phyloP scores from a whole-genome alignment of 2,329 filamentous ascomycete genomes.

The Lachnellula arida region DNA sequence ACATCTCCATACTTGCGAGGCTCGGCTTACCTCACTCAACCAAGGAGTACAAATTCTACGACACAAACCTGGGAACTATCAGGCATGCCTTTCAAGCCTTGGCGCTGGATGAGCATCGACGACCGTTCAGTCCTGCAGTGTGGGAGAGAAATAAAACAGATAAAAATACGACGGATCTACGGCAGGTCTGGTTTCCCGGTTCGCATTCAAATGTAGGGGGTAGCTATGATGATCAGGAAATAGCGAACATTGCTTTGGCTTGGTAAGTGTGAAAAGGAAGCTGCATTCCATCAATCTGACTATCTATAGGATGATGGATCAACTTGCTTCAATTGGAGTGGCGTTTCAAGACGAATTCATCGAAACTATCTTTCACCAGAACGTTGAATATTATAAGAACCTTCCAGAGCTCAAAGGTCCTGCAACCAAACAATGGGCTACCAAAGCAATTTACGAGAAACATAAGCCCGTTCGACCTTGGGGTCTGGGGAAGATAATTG shows the following conservation, averaged over 20 bases:
- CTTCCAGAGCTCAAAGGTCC: constrained; percentile 14
- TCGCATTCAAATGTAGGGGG: constrained; percentile 46
- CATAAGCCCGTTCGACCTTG: constrained; percentile 40
- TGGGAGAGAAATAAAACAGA: constrained; percentile 32
- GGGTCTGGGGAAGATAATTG: constrained; percentile 33
- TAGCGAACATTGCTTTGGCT: constrained; percentile 44
- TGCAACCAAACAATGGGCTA: constrained; percentile 38
- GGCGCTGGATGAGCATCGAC: constrained; percentile 44
- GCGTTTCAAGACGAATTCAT: constrained; percentile 34
- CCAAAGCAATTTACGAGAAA: constrained; percentile 42
- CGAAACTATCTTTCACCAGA: constrained; percentile 28
- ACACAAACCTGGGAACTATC: constrained; percentile 39
- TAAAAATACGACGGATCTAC: constrained; percentile 22
- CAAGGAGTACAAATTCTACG: constrained; percentile 37
- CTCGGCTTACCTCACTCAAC: constrained; percentile 34
- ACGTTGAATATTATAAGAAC: constrained; percentile 27
- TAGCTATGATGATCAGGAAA: constrained; percentile 43
- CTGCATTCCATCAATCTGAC: constrained; percentile 19
- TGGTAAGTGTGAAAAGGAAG: constrained; percentile 32
- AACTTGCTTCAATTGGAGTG: constrained; percentile 33
- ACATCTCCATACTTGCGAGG: constrained; percentile 35
- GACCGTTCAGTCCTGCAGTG: constrained; percentile 36
- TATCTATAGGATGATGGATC: constrained; percentile 45
- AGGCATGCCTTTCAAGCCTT: constrained; percentile 47
- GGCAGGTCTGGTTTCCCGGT: constrained; percentile 44